phyloP scores from a whole-genome alignment of 768 basidiomycete genomes.

The Auricularia cornea region DNA sequence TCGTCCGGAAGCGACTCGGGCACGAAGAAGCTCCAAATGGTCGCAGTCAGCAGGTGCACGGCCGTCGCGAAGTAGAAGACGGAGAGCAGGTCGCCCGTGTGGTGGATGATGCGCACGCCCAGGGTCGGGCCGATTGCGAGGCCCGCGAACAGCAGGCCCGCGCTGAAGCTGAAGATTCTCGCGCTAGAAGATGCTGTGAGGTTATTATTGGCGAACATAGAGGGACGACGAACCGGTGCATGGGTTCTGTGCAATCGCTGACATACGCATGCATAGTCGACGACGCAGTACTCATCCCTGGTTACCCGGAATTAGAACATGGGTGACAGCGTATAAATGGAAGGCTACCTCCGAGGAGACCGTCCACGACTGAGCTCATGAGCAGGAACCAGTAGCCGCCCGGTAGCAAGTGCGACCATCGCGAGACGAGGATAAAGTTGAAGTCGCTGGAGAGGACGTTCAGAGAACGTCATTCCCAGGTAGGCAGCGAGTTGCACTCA shows the following conservation, averaged over 20 bases:
- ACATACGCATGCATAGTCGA: conserved; percentile 59
- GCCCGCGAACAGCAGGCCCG: conserved; percentile 67
- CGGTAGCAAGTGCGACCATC: conserved; percentile 51
- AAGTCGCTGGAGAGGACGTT: conserved; percentile 35
- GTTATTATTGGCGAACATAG: conserved; percentile 1
- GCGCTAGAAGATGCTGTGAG: conserved; percentile 35
- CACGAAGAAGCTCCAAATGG: conserved; percentile 48
- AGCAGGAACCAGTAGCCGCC: conserved; percentile 79
- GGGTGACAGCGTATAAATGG: conserved; percentile 4
- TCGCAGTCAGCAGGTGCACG: conserved; percentile 41
- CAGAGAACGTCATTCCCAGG: neutral
- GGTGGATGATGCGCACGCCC: conserved; percentile 54
- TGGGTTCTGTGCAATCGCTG: conserved; percentile 54
- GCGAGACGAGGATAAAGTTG: conserved; percentile 57
- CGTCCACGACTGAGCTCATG: conserved; percentile 57
- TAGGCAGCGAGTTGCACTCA: conserved; percentile 12
- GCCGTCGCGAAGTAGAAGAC: conserved; percentile 62
- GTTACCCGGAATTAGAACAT: conserved; percentile 17
- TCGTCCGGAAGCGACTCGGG: conserved; percentile 66
- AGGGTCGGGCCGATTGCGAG: conserved; percentile 69
- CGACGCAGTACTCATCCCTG: conserved; percentile 42
- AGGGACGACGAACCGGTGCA: conserved; percentile 36
- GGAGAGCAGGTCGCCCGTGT: conserved; percentile 45
- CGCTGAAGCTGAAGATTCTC: conserved; percentile 50
- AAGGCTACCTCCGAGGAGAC: conserved; percentile 58